Conservation (phyloP, 2,329 filamentous ascomycete species). For the Madurella mycetomatis region DNA sequence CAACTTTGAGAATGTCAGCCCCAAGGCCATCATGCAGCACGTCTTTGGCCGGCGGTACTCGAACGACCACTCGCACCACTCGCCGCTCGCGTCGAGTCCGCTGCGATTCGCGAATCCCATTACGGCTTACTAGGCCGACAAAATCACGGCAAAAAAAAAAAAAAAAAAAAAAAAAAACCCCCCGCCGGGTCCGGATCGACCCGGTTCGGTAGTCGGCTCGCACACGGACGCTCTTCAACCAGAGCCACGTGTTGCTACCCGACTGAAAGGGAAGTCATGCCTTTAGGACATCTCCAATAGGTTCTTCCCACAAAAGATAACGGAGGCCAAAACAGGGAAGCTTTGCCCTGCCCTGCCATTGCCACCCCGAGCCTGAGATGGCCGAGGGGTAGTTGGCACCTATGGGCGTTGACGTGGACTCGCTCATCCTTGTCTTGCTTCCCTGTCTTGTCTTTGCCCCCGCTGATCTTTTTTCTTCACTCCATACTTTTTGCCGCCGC, state of each 20-base stretch:
- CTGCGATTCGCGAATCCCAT: conserved; percentile 18
- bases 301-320: neutral
- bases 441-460: neutral
- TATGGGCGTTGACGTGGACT: neutral
- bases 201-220: neutral
- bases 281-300: neutral
- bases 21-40: conserved; percentile 34
- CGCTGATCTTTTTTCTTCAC: too few species aligned
- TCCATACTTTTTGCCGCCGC: too few species aligned
- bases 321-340: too few species aligned
- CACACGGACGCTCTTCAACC: neutral
- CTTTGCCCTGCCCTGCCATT: too few species aligned
- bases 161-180: neutral
- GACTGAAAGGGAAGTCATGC: conserved; percentile 3
- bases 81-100: conserved; percentile 20
- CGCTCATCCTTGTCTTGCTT: neutral
- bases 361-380: neutral
- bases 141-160: neutral
- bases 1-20: conserved; percentile 34
- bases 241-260: conserved; percentile 17
- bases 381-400: neutral
- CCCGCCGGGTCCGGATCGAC: neutral
- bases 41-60: conserved; percentile 32
- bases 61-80: conserved; percentile 18
- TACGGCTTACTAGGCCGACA: conserved; percentile 14